Percentiles rank a stretch among this genome's conserved stretches.
Evolutionary conservation across 75 land plant species (phyloP).

Genomic region (Pinus tabuliformis): DNA sequence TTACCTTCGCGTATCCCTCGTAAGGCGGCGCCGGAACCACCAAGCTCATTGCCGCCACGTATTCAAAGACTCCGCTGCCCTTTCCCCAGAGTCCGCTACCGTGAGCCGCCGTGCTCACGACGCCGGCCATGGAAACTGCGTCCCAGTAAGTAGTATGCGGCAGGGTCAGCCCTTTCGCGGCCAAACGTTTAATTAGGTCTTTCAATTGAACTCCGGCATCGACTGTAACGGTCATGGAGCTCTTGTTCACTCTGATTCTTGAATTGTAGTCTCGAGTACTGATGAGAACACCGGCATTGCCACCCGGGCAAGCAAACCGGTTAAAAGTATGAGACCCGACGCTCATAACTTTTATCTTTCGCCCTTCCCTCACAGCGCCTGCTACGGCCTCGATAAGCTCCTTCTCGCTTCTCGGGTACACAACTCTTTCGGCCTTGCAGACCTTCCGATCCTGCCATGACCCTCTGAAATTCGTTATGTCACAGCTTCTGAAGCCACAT

Average conservation of each 20-base stretch:
- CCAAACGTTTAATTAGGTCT: constrained; percentile 12
- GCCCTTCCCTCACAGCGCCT: constrained; percentile 13
- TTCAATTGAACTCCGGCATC: constrained; percentile 25
- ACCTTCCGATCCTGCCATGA: constrained; percentile 20
- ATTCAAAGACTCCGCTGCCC: constrained; percentile 13
- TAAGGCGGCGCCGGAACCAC: constrained; percentile 13
- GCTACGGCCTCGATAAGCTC: constrained; percentile 39
- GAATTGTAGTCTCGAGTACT: constrained; percentile 27
- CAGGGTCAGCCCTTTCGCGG: constrained; percentile 8
- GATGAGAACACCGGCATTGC: constrained; percentile 21
- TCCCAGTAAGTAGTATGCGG: constrained; percentile 15
- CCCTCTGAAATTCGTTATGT: constrained; percentile 19
- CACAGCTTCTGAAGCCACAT: constrained; percentile 10
- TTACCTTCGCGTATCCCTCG: constrained; percentile 13
- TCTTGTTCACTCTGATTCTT: constrained; percentile 8
- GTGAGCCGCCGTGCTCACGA: constrained; percentile 28
- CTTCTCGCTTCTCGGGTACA: constrained; percentile 24
- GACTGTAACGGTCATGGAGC: constrained; percentile 15
- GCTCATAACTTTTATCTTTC: constrained; percentile 38
- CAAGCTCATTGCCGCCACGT: constrained; percentile 21
- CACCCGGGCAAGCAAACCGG: constrained; percentile 35
- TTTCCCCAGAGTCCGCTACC: constrained; percentile 20
- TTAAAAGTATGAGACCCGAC: constrained; percentile 16
- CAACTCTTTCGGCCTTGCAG: constrained; percentile 21
- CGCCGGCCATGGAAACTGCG: constrained; percentile 20